Base-by-base conservation (phyloP, 1,284 basidiomycete species). In the Agaricales sp. region DNA sequence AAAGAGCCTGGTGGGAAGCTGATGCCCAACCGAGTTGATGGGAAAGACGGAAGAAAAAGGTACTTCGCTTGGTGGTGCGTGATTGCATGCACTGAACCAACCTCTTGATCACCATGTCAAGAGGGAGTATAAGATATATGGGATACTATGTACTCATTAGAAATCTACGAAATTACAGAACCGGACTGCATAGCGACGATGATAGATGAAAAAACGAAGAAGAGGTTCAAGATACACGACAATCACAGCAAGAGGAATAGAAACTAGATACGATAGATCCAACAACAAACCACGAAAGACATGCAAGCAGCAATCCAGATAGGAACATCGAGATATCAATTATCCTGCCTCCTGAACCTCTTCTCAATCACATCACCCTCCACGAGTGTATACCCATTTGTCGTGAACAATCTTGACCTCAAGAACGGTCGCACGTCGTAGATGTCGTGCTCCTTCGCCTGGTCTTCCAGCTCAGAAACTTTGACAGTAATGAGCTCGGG, bases 381-480 rank as follows among this genome's bases (percentile, higher is more conserved):
- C 4, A 41, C 39, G 43, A 83, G 60, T 56, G 76, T 82, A 68
- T 98, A 99, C 2, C 94, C 94, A 60, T 99, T 99, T 18, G 87
- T 73, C n/a, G 69, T 60, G 63, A 99, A 99, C 43, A 99, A 64
- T 56, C 83, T 85, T 2, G 87, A 92, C 24, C 73, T 77, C 54
- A 97, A 66, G 80, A 97, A 99, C 1, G 91, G 82, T 16, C 77
- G 68, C 16, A 88, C 81, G 61, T 98, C 94, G 60, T 85, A 97
- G 50, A 98, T 93, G 54, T 98, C 94, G 54, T 96, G 82, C 51
- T 95, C 93, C 63, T 92, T 94, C 4, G 90, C 91, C 88, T 92
- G 54, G 57, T 85, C 81, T 60, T 94, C 90, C 19, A 96, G 75
- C 59, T 94, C 89, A 3, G 80, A 65, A 18, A 88, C 66, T 59